phyloP scores from a whole-genome alignment of 139 green algal genomes.

The Chlamydomonas applanata region DNA sequence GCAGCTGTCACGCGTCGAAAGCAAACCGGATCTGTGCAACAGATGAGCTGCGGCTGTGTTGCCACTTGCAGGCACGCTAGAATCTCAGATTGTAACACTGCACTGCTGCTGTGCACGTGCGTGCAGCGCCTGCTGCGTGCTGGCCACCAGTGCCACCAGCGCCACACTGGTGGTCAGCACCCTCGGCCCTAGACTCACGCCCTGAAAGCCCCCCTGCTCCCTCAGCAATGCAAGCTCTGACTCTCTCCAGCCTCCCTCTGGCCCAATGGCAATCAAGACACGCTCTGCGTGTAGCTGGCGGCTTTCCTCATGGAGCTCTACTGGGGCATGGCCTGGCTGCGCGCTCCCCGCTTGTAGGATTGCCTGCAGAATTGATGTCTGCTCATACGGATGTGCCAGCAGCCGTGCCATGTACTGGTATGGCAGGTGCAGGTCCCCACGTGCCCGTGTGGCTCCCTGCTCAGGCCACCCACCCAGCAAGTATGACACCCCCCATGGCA shows the following conservation, averaged over 20 bases:
- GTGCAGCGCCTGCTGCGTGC: background rate
- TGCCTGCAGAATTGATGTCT: too few relatives aligned
- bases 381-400: too few relatives aligned
- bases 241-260: conserved; percentile 6
- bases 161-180: conserved; percentile 7
- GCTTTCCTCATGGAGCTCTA: background rate
- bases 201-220: background rate
- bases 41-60: too few relatives aligned
- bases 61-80: too few relatives aligned
- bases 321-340: background rate
- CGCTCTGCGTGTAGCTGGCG: background rate
- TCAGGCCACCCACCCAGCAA: too few relatives aligned
- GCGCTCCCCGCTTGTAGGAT: background rate
- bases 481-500: too few relatives aligned
- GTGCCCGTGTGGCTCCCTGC: too few relatives aligned
- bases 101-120: background rate
- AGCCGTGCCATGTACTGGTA: too few relatives aligned
- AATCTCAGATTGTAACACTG: too few relatives aligned
- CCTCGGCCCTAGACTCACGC: background rate
- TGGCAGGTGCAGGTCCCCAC: too few relatives aligned
- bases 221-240: conserved; percentile 6
- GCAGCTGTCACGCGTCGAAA: background rate
- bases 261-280: conserved; percentile 3
- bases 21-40: too few relatives aligned
- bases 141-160: background rate